A percentile compares a stretch with the other conserved stretches of the same genome.
Evolutionary conservation across 208 protist species (phyloP).

Genomic region (Perkinsela sp.): DNA sequence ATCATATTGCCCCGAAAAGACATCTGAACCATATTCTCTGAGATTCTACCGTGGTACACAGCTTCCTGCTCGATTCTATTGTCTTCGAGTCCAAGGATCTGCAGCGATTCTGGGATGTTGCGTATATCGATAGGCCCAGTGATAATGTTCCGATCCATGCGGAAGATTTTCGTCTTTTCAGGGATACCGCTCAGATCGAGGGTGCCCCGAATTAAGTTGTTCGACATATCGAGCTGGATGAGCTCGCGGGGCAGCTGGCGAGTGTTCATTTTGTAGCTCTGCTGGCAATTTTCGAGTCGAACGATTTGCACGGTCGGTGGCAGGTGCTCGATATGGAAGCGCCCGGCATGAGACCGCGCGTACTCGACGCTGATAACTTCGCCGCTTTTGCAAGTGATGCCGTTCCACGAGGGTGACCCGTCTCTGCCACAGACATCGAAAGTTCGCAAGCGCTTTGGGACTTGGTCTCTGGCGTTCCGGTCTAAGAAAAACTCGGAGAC

Average conservation of each 20-base stretch:
- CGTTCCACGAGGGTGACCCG: too few species aligned
- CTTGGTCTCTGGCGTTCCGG: too few species aligned
- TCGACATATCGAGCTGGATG: neutral
- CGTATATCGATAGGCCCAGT: neutral
- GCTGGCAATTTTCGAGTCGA: neutral
- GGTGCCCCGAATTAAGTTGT: neutral
- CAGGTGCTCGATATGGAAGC: neutral
- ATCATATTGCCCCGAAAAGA: too few species aligned
- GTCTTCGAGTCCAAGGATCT: neutral
- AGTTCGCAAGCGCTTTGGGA: too few species aligned
- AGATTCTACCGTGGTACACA: neutral
- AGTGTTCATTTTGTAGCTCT: neutral
- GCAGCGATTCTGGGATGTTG: neutral
- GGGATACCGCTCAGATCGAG: neutral
- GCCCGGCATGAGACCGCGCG: neutral
- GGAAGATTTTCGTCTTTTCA: neutral
- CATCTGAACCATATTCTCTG: neutral
- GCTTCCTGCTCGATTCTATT: neutral
- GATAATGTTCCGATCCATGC: neutral
- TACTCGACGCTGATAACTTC: neutral
- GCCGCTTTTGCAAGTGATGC: neutral
- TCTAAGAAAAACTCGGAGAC: too few species aligned
- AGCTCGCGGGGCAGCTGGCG: neutral
- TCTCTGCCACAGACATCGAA: too few species aligned
- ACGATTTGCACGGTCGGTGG: neutral